phyloP scores from a whole-genome alignment of 257 asterid species.

The Mitragyna speciosa region DNA sequence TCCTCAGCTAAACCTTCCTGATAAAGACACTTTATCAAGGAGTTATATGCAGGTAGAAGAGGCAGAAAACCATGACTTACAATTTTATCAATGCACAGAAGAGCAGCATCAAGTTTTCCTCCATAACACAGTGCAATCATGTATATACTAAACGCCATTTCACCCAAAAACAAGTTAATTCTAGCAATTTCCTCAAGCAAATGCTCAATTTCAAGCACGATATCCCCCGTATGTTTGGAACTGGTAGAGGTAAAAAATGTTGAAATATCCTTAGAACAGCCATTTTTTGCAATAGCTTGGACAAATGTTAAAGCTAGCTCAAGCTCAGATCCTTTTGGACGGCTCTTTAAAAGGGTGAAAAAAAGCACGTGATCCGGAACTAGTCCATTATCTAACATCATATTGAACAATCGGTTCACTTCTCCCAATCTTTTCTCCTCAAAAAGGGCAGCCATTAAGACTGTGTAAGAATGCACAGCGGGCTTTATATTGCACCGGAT shows the following conservation, averaged over 20 bases:
- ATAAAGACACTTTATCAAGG: conserved; percentile 49
- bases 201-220: conserved; percentile 41
- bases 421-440: conserved; percentile 46
- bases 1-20: conserved; percentile 43
- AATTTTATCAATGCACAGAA: conserved; percentile 49
- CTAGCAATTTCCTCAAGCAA: conserved; percentile 43
- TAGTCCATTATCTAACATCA: conserved; percentile 45
- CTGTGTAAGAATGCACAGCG: conserved; percentile 55
- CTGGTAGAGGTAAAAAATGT: conserved; percentile 8
- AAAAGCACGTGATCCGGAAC: conserved; percentile 64
- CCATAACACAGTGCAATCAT: conserved; percentile 53
- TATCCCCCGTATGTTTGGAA: conserved; percentile 22
- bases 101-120: conserved; percentile 43
- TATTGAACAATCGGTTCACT: conserved; percentile 31
- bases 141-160: conserved; percentile 50
- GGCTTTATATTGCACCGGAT: conserved; percentile 35
- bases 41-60: conserved; percentile 49
- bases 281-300: conserved; percentile 48
- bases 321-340: conserved; percentile 43
- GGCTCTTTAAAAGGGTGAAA: conserved; percentile 46
- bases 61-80: conserved; percentile 37
- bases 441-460: conserved; percentile 45
- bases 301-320: conserved; percentile 41
- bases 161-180: conserved; percentile 32
- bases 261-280: conserved; percentile 35